A percentile compares a stretch with the other conserved stretches of the same genome.
Evolutionary conservation across 1,284 basidiomycete species (phyloP).

Genomic region (Mrakiaceae sp.): DNA sequence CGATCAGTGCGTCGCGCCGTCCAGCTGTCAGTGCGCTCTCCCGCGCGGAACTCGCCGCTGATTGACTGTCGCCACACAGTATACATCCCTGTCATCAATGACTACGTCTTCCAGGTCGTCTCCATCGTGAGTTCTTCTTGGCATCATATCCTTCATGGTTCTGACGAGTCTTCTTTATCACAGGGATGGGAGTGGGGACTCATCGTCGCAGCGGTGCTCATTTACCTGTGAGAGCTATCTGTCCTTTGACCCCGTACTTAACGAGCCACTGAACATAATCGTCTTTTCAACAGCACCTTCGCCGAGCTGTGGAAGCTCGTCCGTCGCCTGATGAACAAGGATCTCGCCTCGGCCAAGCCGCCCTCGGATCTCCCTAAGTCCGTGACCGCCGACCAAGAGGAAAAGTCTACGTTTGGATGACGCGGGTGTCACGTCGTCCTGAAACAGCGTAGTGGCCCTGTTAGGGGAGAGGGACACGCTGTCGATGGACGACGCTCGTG

Average conservation of each 20-base stretch:
- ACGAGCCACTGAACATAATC: conserved; percentile 24
- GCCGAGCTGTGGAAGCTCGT: conserved; percentile 5
- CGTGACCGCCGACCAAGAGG: conserved; percentile 17
- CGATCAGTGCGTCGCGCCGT: conserved; percentile 13
- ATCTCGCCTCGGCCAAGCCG: conserved; percentile 11
- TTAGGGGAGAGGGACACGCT: too few species aligned
- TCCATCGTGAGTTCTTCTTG: not conserved
- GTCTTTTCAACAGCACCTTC: not conserved
- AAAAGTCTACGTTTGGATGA: not conserved
- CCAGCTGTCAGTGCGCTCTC: conserved; percentile 25
- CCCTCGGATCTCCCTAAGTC: conserved; percentile 21
- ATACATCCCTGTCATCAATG: conserved; percentile 35
- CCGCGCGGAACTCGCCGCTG: conserved; percentile 1
- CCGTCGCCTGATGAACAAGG: not conserved
- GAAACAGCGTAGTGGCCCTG: too few species aligned
- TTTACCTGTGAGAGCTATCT: conserved; percentile 25
- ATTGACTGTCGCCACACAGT: conserved; percentile 7
- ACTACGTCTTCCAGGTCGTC: conserved; percentile 29
- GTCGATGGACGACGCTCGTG: too few species aligned
- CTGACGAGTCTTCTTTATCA: not conserved
- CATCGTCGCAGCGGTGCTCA: conserved; percentile 21
- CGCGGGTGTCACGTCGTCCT: not conserved
- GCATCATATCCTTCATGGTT: not conserved
- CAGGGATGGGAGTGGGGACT: conserved; percentile 36
- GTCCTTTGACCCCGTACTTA: not conserved